Base-by-base conservation (phyloP, 345 rosid species). In the Angophora floribunda region DNA sequence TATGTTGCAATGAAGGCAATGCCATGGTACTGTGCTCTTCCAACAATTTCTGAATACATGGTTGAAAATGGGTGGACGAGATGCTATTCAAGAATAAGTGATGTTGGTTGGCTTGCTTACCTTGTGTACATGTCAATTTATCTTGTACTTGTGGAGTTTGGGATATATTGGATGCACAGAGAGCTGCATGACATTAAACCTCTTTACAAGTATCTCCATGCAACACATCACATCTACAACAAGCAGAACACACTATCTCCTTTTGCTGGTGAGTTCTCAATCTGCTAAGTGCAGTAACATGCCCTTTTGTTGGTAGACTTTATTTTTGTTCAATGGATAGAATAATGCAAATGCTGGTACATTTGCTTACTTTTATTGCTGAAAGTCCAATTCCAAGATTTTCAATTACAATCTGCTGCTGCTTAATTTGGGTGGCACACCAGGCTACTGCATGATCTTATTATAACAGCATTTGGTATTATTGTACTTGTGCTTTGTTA, bases 181-280 rank as follows among this genome's bases (percentile, higher is more conserved):
- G 97, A 96, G 93, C 92, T 97, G 90, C 99, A 98, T 90, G 99
- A 96, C 92, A 97, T 98, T 79, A 97, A 98, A 90, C 98, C 97
- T 89, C 90, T 98, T 2, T 98, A 98, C 93, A 98, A 96, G 92
- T 91, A 93, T 89, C 96, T 98, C 88, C 99, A 97, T 88, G 98
- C 97, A 4, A 95, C 97, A 12, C 99, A 98, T 89, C 99, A 97
- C 87, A 95, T 98, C 93, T 98, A 97, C 94, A 97, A 98, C 92
- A 98, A 98, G 96, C 98, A 97, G 91, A 97, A 97, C 78, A 98
- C 99, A 63, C 97, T 98, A 45, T 98, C 99, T 86, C 99, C 98
- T 3, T 98, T 96, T 92, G 99, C 99, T 15, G 99, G 99, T 97
- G 92, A 89, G 93, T 88, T 86, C 89, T 91, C 50, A 28, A 47